Evolutionary conservation across 2,329 filamentous ascomycete genomes (phyloP).

Genomic region (Penicillium olsonii): DNA sequence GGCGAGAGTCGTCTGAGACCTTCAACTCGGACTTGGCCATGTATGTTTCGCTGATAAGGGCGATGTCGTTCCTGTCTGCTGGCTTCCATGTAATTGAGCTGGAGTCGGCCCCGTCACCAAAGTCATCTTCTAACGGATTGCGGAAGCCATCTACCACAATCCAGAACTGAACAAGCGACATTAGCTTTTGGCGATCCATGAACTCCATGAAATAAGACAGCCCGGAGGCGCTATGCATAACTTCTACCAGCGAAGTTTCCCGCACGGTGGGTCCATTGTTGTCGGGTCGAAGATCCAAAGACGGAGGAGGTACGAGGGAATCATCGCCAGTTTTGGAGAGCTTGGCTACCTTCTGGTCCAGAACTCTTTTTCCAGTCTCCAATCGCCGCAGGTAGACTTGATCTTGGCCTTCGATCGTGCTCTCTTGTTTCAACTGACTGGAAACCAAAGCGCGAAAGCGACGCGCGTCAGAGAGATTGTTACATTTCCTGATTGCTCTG

Average conservation of each 20-base stretch:
- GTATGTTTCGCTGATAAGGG: slow-evolving; percentile 89
- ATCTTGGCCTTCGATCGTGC: slow-evolving; percentile 75
- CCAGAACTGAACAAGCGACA: slow-evolving; percentile 96
- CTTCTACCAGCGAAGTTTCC: slow-evolving; percentile 74
- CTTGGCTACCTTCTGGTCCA: slow-evolving; percentile 86
- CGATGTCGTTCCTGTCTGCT: slow-evolving; percentile 81
- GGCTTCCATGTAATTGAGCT: slow-evolving; percentile 72
- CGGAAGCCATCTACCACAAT: slow-evolving; percentile 95
- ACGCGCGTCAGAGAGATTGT: slow-evolving; percentile 88
- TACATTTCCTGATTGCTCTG: slow-evolving; percentile 80
- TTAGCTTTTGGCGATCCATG: slow-evolving; percentile 87
- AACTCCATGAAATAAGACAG: slow-evolving; percentile 99
- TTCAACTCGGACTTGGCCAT: slow-evolving; percentile 79
- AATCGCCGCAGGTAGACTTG: slow-evolving; percentile 82
- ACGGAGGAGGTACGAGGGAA: slow-evolving; percentile 33
- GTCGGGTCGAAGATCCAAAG: slow-evolving; percentile 33
- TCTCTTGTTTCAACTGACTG: slow-evolving; percentile 86
- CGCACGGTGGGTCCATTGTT: slow-evolving; percentile 63
- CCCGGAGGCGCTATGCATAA: slow-evolving; percentile 86
- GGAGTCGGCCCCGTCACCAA: slow-evolving; percentile 68
- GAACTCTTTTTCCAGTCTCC: slow-evolving; percentile 83
- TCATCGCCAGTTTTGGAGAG: slow-evolving; percentile 68
- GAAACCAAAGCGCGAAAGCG: slow-evolving; percentile 89
- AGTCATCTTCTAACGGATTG: slow-evolving; percentile 86
- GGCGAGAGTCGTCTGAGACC: slow-evolving; percentile 68